A percentile compares a stretch with the other conserved stretches of the same genome.
Evolutionary conservation across 1,284 basidiomycete genomes (phyloP).

Genomic region (Vanrija sp.): DNA sequence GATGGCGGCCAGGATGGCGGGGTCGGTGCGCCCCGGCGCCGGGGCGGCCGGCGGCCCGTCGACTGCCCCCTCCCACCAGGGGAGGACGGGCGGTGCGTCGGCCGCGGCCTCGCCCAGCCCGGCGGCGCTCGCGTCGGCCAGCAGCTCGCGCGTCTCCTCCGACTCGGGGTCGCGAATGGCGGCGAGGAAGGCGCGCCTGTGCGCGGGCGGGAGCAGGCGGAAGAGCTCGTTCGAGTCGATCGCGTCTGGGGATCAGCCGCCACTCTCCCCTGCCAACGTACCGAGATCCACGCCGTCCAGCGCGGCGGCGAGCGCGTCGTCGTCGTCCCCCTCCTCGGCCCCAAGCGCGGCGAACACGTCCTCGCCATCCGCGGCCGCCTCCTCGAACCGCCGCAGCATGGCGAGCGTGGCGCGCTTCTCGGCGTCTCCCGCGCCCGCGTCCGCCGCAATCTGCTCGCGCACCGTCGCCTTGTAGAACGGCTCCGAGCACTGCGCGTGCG

Average conservation of each 20-base stretch:
- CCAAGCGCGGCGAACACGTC: slow-evolving; percentile 22
- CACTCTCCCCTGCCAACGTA: slow-evolving; percentile 3
- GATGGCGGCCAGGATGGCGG: slow-evolving; percentile 8
- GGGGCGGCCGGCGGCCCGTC: slow-evolving; percentile 11
- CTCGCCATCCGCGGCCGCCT: slow-evolving; percentile 28
- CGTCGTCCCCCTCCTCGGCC: slow-evolving; percentile 28
- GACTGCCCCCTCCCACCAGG: slow-evolving; percentile 16
- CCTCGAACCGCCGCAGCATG: slow-evolving; percentile 46
- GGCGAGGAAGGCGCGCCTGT: slow-evolving; percentile 42
- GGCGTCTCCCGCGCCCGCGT: slow-evolving; percentile 30
- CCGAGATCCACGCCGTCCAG: slow-evolving; percentile 41
- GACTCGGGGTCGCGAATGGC: slow-evolving; percentile 40
- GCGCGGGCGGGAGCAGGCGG: slow-evolving; percentile 37
- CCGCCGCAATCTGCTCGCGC: slow-evolving; percentile 31
- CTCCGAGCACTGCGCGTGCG: slow-evolving; percentile 47
- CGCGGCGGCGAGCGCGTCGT: slow-evolving; percentile 23
- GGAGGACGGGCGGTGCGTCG: slow-evolving; percentile 7
- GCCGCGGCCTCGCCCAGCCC: slow-evolving; percentile 14
- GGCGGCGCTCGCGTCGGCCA: slow-evolving; percentile 24
- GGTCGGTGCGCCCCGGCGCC: slow-evolving; percentile 6
- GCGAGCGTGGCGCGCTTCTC: slow-evolving; percentile 47
- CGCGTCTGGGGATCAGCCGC: slow-evolving; percentile 26
- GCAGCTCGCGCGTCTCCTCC: slow-evolving; percentile 29
- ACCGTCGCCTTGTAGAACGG: slow-evolving; percentile 46
- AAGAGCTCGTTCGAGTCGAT: slow-evolving; percentile 46